Evolutionary conservation across 2,329 filamentous ascomycete genomes (phyloP).

Genomic region (Venturia aucupariae): DNA sequence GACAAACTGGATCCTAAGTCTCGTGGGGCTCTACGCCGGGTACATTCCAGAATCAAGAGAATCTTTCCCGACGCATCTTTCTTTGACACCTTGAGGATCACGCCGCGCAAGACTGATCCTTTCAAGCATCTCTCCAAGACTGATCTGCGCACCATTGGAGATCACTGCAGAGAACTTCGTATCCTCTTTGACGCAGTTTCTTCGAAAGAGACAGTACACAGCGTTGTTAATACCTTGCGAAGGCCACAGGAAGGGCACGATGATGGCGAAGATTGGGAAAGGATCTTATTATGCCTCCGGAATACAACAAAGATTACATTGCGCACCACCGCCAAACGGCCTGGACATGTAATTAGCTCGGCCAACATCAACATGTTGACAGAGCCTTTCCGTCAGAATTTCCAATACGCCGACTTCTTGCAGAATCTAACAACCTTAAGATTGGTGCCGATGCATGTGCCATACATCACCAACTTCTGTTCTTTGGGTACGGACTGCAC

Average conservation of each 20-base stretch:
- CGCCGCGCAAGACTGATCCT: background rate
- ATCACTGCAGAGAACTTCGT: background rate
- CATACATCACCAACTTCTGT: slow-evolving; percentile 1
- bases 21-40: background rate
- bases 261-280: background rate
- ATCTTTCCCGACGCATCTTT: background rate
- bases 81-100: background rate
- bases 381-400: background rate
- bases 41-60: background rate
- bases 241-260: background rate
- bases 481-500: background rate
- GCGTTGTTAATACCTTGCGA: no score
- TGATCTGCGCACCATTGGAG: background rate
- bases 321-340: background rate
- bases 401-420: background rate
- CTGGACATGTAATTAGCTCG: background rate
- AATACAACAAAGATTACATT: background rate
- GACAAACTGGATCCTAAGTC: background rate
- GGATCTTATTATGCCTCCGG: background rate
- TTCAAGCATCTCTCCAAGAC: slow-evolving; percentile 1
- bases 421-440: background rate
- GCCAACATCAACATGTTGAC: background rate
- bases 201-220: background rate
- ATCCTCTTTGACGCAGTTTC: background rate
- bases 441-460: background rate